Conservation (phyloP, 441 rosid species). For the Erodium trifolium region DNA sequence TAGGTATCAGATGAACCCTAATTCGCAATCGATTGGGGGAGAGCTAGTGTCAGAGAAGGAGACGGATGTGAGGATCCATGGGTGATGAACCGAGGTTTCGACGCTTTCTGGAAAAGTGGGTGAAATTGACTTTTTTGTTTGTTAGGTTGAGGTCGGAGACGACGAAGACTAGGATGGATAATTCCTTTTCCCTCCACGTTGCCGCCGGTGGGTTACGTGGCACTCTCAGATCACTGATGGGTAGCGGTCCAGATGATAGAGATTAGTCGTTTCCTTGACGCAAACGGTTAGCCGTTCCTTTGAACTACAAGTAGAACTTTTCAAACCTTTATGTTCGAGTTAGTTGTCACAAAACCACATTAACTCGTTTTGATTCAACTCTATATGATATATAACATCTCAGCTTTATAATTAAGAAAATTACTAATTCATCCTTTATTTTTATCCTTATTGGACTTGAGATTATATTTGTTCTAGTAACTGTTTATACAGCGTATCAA, state of each 20-base stretch:
- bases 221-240: background rate
- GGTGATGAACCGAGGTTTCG: background rate
- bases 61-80: background rate
- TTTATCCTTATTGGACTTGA: too few relatives aligned
- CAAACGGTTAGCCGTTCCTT: background rate
- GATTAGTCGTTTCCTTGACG: background rate
- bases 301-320: background rate
- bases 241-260: background rate
- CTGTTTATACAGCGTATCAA: too few relatives aligned
- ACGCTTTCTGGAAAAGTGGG: background rate
- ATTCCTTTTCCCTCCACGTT: background rate
- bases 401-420: too few relatives aligned
- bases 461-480: too few relatives aligned
- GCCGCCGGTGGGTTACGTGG: background rate
- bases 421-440: too few relatives aligned
- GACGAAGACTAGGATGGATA: background rate
- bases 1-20: constrained; percentile 23
- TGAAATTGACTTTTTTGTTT: background rate
- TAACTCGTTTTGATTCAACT: too few relatives aligned
- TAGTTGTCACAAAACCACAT: too few relatives aligned
- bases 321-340: background rate
- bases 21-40: background rate
- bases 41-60: background rate
- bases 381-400: too few relatives aligned
- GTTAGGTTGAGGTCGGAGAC: constrained; percentile 4